phyloP scores from a whole-genome alignment of 371 early-diverging fungal genomes.

The Apophysomyces ossiformis region DNA sequence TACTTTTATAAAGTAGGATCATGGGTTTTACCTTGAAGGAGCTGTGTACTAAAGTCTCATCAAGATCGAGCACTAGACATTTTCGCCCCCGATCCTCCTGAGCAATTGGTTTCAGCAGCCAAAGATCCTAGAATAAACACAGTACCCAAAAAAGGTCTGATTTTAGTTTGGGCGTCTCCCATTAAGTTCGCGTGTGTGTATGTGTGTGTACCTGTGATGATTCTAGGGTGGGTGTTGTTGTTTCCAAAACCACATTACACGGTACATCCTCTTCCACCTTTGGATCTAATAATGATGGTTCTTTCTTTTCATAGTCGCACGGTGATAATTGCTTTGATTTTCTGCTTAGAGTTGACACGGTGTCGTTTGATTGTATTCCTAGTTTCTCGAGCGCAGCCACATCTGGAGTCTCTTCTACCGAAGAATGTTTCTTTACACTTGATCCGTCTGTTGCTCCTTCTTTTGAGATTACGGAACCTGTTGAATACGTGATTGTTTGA shows the following conservation, averaged over 20 bases:
- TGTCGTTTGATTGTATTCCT: slow-evolving; percentile 8
- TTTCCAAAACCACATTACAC: background rate
- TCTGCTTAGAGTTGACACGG: slow-evolving; percentile 9
- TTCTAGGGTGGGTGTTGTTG: slow-evolving; percentile 15
- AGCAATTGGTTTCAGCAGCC: slow-evolving; percentile 48
- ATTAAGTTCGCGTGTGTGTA: background rate
- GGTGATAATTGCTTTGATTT: slow-evolving; percentile 1
- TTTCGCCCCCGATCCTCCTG: slow-evolving; percentile 47
- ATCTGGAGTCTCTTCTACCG: background rate
- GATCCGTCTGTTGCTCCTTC: slow-evolving; percentile 9
- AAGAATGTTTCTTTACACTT: slow-evolving; percentile 2
- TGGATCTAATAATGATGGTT: background rate
- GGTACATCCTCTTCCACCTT: background rate
- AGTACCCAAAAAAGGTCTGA: slow-evolving; percentile 9
- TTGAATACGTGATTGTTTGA: slow-evolving; percentile 25
- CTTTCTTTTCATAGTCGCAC: background rate
- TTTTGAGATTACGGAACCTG: slow-evolving; percentile 16
- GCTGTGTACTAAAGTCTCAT: slow-evolving; percentile 70
- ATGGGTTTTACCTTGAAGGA: slow-evolving; percentile 56
- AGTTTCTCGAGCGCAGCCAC: slow-evolving; percentile 1
- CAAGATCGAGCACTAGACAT: slow-evolving; percentile 68
- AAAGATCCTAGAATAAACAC: slow-evolving; percentile 23
- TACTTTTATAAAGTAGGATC: background rate
- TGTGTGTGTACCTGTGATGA: slow-evolving; percentile 3
- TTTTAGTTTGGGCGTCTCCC: slow-evolving; percentile 5